phyloP scores from a whole-genome alignment of 2,329 filamentous ascomycete species.

The Colletotrichum sp. region DNA sequence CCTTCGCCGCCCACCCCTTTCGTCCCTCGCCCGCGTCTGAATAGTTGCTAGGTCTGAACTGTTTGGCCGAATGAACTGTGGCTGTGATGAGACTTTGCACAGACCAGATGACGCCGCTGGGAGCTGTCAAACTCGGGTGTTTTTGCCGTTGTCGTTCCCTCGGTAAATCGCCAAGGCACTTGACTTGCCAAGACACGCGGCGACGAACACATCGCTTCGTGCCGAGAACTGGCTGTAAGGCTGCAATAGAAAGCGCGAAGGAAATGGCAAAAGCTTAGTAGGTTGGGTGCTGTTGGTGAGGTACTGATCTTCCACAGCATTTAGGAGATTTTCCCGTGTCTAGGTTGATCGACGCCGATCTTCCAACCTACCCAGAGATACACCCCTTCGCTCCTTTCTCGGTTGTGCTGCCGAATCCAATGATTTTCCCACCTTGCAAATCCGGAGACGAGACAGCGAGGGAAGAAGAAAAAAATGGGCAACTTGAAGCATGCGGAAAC shows the following conservation, averaged over 20 bases:
- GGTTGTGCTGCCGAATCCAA: neutral
- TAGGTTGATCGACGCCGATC: neutral
- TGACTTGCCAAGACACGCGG: neutral
- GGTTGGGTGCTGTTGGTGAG: neutral
- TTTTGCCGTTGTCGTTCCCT: neutral
- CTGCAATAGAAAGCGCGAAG: accelerated
- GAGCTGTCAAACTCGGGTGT: neutral
- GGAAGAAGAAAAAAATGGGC: neutral
- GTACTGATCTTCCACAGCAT: neutral
- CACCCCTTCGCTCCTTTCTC: neutral
- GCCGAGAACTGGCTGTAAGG: neutral
- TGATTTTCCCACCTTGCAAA: neutral
- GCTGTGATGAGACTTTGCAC: neutral
- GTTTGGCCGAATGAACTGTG: neutral
- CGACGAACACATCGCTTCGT: neutral
- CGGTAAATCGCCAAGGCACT: neutral
- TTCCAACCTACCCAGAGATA: neutral
- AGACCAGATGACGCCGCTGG: neutral
- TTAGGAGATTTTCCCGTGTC: neutral
- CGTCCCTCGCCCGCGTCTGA: neutral
- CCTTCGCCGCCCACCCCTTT: neutral
- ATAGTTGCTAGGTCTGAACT: neutral
- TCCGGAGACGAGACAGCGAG: neutral
- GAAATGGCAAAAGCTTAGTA: neutral
- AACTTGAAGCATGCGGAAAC: neutral